Evolutionary conservation across 2,329 filamentous ascomycete species (phyloP).

Genomic region (Graphilbum ipis-grandicollis): DNA sequence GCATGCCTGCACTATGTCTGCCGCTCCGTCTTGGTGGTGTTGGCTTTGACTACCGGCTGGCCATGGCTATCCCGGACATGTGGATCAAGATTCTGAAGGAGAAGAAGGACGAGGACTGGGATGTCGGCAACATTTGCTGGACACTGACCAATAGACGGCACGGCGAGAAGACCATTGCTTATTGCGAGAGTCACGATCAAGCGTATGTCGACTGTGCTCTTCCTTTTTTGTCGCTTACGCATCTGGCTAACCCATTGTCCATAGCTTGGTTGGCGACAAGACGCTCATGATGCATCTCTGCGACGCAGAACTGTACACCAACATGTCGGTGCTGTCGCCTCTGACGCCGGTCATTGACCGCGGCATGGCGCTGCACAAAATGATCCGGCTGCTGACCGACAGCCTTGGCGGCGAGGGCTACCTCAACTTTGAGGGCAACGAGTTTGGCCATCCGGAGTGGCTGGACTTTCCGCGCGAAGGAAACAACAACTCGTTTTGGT

Average conservation of each 20-base stretch:
- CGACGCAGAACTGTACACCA: constrained; percentile 91
- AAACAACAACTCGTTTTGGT: constrained; percentile 87
- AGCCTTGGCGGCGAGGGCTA: constrained; percentile 87
- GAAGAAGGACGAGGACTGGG: constrained; percentile 78
- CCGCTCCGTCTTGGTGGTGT: constrained; percentile 74
- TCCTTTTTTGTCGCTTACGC: neutral
- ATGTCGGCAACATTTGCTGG: constrained; percentile 68
- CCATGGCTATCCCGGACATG: constrained; percentile 96
- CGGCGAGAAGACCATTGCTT: constrained; percentile 96
- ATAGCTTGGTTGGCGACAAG: constrained; percentile 86
- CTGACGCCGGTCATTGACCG: constrained; percentile 78
- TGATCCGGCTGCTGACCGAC: constrained; percentile 91
- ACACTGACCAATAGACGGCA: constrained; percentile 86
- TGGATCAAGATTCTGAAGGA: constrained; percentile 99
- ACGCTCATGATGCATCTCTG: constrained; percentile 96
- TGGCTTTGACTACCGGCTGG: constrained; percentile 91
- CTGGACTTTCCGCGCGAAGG: constrained; percentile 92
- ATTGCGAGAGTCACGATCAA: constrained; percentile 94
- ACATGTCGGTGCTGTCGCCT: constrained; percentile 81
- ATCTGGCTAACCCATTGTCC: constrained; percentile 3
- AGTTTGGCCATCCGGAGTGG: constrained; percentile 98
- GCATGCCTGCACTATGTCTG: constrained; percentile 93
- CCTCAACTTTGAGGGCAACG: constrained; percentile 96
- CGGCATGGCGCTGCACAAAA: constrained; percentile 86
- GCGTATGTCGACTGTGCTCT: constrained; percentile 43